Evolutionary conservation across 305 asterid species (phyloP).

Genomic region (Striga hermonthica): DNA sequence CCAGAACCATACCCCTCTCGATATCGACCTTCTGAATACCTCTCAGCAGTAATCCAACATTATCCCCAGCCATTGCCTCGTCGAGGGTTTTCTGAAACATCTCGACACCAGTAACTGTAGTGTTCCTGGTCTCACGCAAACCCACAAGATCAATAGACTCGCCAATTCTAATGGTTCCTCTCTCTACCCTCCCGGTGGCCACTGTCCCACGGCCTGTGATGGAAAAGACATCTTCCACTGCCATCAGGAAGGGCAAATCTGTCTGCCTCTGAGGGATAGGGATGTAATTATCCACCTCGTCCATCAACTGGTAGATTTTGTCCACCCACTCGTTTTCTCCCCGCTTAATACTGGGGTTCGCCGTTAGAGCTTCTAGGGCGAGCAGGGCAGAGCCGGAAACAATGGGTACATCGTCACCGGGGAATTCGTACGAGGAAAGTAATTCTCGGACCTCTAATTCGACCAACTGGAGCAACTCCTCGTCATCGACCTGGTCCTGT

Average conservation of each 20-base stretch:
- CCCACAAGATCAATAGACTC: slow-evolving; percentile 49
- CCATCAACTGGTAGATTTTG: slow-evolving; percentile 46
- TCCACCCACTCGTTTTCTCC: slow-evolving; percentile 56
- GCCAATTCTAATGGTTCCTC: slow-evolving; percentile 42
- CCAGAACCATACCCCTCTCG: slow-evolving; percentile 51
- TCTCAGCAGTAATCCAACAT: slow-evolving; percentile 48
- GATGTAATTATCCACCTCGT: slow-evolving; percentile 47
- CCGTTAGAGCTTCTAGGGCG: slow-evolving; percentile 46
- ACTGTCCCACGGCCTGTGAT: slow-evolving; percentile 57
- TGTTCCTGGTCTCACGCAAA: slow-evolving; percentile 39
- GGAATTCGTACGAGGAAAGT: slow-evolving; percentile 48
- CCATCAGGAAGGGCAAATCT: slow-evolving; percentile 50
- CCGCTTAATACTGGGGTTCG: slow-evolving; percentile 41
- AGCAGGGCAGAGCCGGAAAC: slow-evolving; percentile 50
- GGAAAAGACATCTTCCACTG: slow-evolving; percentile 50
- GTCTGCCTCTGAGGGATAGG: slow-evolving; percentile 50
- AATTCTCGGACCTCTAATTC: slow-evolving; percentile 57
- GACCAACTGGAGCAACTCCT: slow-evolving; percentile 49
- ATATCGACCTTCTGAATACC: slow-evolving; percentile 49
- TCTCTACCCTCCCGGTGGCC: slow-evolving; percentile 51
- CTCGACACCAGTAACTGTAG: slow-evolving; percentile 50
- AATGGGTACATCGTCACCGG: slow-evolving; percentile 53
- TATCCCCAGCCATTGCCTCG: slow-evolving; percentile 55
- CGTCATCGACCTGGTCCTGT: slow-evolving; percentile 53
- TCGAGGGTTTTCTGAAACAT: slow-evolving; percentile 54